Evolutionary conservation across 371 early-diverging fungal species (phyloP).

Genomic region (Ecytonucleospora hepatopenaei): DNA sequence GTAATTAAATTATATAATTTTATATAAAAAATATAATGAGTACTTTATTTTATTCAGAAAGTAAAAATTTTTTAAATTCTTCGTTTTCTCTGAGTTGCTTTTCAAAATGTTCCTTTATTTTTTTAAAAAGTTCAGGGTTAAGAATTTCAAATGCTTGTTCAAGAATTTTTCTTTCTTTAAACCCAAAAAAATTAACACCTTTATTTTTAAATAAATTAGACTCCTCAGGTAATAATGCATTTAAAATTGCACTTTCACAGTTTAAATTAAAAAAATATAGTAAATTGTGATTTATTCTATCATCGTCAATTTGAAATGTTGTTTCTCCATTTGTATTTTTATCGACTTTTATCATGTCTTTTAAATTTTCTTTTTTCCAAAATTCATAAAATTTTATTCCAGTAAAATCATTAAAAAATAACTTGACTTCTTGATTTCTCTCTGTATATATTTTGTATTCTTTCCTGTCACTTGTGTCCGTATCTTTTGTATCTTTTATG

Average conservation of each 20-base stretch:
- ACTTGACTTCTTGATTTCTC: not conserved
- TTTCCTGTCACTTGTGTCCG: not conserved
- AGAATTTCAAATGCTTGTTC: not conserved
- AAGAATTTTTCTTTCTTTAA: not conserved
- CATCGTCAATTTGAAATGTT: not conserved
- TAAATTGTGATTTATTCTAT: not conserved
- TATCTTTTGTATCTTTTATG: not conserved
- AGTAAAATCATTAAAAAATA: conserved; percentile 1
- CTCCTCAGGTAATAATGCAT: not conserved
- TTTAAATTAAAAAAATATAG: not conserved
- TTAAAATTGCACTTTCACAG: not conserved
- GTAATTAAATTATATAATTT: no score
- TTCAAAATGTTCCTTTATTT: no score
- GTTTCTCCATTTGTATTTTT: not conserved
- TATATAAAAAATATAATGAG: no score
- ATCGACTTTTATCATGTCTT: not conserved
- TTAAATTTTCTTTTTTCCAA: not conserved
- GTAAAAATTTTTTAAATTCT: no score
- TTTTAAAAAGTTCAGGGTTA: no score
- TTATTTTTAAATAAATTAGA: not conserved
- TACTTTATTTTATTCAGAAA: no score
- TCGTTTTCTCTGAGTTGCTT: no score
- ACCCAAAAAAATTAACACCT: not conserved
- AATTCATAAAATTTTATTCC: not conserved
- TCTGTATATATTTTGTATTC: not conserved